Conservation (phyloP, 2,329 filamentous ascomycete genomes). For the Phaeomoniella chlamydospora region DNA sequence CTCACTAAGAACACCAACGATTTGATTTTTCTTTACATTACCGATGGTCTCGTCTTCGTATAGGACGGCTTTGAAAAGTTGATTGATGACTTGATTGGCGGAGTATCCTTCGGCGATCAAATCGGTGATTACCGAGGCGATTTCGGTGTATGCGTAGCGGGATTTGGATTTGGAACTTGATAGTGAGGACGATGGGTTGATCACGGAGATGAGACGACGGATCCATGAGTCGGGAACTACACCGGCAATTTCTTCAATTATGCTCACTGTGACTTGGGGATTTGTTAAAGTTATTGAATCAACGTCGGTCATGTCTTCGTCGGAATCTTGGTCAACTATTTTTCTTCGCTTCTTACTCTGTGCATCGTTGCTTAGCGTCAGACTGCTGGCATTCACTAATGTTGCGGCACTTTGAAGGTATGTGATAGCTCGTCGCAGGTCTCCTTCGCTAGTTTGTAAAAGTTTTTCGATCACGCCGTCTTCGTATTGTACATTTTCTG, state of each 20-base stretch:
- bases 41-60: constrained; percentile 64
- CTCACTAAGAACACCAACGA: constrained; percentile 81
- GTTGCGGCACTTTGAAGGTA: constrained; percentile 89
- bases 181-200: constrained; percentile 49
- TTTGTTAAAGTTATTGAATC: constrained; percentile 20
- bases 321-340: constrained; percentile 33
- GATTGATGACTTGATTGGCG: constrained; percentile 70
- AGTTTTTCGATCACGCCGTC: constrained; percentile 70
- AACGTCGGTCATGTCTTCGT: constrained; percentile 41
- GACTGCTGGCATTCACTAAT: constrained; percentile 53
- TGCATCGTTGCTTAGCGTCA: constrained; percentile 17
- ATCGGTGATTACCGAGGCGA: constrained; percentile 71
- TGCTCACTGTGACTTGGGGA: constrained; percentile 54
- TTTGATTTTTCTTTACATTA: constrained; percentile 78
- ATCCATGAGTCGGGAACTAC: constrained; percentile 72
- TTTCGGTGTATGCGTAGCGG: constrained; percentile 52
- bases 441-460: constrained; percentile 79
- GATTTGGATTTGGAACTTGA: constrained; percentile 26
- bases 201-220: constrained; percentile 53
- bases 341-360: constrained; percentile 27
- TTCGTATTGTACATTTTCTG: constrained; percentile 64
- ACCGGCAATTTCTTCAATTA: constrained; percentile 88
- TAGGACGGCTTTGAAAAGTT: constrained; percentile 72
- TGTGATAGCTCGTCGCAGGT: constrained; percentile 90
- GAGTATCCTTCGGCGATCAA: constrained; percentile 97